Evolutionary conservation across 345 rosid genomes (phyloP).

Genomic region (Eucalyptus marginata): DNA sequence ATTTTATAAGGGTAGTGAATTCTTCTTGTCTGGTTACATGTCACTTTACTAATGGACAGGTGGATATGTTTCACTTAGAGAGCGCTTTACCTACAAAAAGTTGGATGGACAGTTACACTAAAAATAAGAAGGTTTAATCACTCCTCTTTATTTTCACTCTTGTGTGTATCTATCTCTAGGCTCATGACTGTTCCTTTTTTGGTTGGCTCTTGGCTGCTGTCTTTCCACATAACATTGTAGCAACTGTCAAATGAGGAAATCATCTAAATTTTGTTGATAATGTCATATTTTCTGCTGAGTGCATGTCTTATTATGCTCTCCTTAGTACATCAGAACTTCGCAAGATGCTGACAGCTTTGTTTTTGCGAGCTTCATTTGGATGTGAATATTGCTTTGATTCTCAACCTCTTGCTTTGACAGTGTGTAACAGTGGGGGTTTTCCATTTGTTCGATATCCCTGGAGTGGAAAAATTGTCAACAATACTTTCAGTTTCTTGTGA

Average conservation of each 20-base stretch:
- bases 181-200: background rate
- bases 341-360: background rate
- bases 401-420: background rate
- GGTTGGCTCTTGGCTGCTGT: background rate
- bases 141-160: background rate
- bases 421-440: background rate
- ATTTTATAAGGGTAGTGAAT: background rate
- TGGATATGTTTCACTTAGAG: slow-evolving; percentile 76
- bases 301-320: background rate
- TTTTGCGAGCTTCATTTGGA: background rate
- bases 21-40: background rate
- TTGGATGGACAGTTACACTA: slow-evolving; percentile 77
- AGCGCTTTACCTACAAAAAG: slow-evolving; percentile 39
- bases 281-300: background rate
- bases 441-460: background rate
- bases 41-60: slow-evolving; percentile 33
- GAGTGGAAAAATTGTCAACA: background rate
- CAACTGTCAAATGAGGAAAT: background rate
- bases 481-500: background rate
- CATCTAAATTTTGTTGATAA: background rate
- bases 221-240: background rate
- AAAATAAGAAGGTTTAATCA: slow-evolving; percentile 56
- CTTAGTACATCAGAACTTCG: background rate
- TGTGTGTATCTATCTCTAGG: background rate
- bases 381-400: background rate